Percentiles rank a stretch among this genome's conserved stretches.
phyloP scores from a whole-genome alignment of 305 asterid genomes.

The Rubia balearica region DNA sequence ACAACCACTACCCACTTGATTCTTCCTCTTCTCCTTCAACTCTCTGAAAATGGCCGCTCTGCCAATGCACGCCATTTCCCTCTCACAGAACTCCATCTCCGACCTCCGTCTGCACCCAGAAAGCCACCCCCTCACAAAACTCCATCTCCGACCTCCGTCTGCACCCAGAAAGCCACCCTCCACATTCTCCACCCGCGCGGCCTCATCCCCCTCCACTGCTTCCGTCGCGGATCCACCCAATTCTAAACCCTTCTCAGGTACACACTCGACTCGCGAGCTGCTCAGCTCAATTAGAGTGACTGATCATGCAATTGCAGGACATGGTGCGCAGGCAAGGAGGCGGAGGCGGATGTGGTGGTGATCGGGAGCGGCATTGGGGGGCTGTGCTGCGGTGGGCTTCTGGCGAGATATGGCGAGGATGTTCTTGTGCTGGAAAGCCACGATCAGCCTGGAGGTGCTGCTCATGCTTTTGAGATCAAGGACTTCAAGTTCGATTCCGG shows the following conservation, averaged over 20 bases:
- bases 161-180: background rate
- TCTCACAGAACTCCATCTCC: conserved; percentile 11
- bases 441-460: conserved; percentile 86
- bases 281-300: conserved; percentile 3
- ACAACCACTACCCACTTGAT: background rate
- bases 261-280: background rate
- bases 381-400: conserved; percentile 72
- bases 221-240: conserved; percentile 8
- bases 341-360: conserved; percentile 81
- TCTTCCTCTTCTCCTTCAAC: background rate
- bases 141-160: background rate
- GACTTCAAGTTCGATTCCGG: conserved; percentile 88
- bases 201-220: conserved; percentile 8
- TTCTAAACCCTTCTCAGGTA: conserved; percentile 13
- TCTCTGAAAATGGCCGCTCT: conserved; percentile 3
- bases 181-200: conserved; percentile 15
- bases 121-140: conserved; percentile 5
- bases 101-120: too few species aligned
- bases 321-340: conserved; percentile 52
- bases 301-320: conserved; percentile 42
- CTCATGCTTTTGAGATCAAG: conserved; percentile 77
- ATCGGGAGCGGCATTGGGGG: conserved; percentile 95
- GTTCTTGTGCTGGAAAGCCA: conserved; percentile 87
- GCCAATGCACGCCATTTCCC: conserved; percentile 4
- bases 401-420: conserved; percentile 74